Conservation (phyloP, 129 eudicot species). For the Rutidosis leptorrhynchoides region DNA sequence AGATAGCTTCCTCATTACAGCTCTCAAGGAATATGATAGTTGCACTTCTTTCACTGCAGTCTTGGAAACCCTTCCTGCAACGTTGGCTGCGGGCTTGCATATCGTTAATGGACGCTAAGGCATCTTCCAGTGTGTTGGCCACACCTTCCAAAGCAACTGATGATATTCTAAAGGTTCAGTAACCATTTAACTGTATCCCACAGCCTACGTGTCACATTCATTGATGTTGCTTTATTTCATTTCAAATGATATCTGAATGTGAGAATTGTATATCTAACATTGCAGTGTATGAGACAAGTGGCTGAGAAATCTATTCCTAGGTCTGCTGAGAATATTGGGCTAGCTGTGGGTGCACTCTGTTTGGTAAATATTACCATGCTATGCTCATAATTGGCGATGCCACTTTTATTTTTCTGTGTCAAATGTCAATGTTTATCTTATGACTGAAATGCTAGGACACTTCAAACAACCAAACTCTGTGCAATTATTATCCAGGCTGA, state of each 20-base stretch:
- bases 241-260: not conserved
- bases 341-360: constrained; percentile 86
- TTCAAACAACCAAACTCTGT: not conserved
- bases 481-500: not conserved
- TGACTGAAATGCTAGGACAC: constrained; percentile 1
- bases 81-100: constrained; percentile 65
- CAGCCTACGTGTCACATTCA: not conserved
- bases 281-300: constrained; percentile 56
- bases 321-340: constrained; percentile 83
- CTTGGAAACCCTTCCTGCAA: constrained; percentile 91
- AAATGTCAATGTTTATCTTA: not conserved
- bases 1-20: constrained; percentile 62
- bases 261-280: not conserved
- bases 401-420: not conserved
- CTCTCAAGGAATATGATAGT: constrained; percentile 77
- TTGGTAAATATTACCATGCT: constrained; percentile 50
- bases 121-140: constrained; percentile 39
- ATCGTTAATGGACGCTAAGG: constrained; percentile 43
- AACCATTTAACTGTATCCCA: not conserved
- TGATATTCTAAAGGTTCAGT: constrained; percentile 71
- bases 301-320: constrained; percentile 88
- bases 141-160: constrained; percentile 65
- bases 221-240: not conserved
- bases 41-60: constrained; percentile 74
- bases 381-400: constrained; percentile 24